Evolutionary conservation across 371 early-diverging fungal genomes (phyloP), one percentile per base, ranked within the genome.

Genomic region (Mucor lusitanicus): DNA sequence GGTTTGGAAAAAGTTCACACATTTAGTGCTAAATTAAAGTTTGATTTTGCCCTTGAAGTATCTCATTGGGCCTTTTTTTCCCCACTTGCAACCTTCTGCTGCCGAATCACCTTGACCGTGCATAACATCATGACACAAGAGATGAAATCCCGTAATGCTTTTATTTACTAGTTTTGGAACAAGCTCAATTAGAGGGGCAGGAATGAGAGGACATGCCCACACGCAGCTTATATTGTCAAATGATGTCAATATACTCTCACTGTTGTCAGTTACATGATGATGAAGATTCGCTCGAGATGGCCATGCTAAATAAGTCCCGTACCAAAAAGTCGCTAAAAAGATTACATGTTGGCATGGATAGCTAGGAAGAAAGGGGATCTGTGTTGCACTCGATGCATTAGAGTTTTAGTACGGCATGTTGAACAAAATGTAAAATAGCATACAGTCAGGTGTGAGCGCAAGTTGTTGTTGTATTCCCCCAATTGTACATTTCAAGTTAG

Each of bases 291-390:
- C n/a, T 46, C 6, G 21, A 46, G 3, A 46, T 44, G 6, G 30
- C 21, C 25, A 12, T 12, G 3, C 0, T 53, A 15, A 23, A 12
- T 13, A 21, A 21, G 19, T 21, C 11, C 21, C 11, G n/a, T 46
- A 46, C 46, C 21, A 53, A 53, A 53, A 53, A 53, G 53, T 53
- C 53, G 23, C 53, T 53, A 25, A 53, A 53, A 53, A 27, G 53
- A 53, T 53, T 53, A 53, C 53, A 53, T 11, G 25, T 25, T 27
- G 23, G 15, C 3, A 15, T 53, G 27, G 27, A 25, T 50, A 27
- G 15, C 13, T 27, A 27, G 27, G 53, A 27, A 40, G 40, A 53
- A 53, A 25, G 6, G 11, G 15, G 27, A 53, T 25, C 23, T 23
- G 11, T 27, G 23, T 27, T 15, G 23, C 27, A 25, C 40, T 40